A percentile compares a stretch with the other conserved stretches of the same genome.
Evolutionary conservation across 345 rosid genomes (phyloP).

Genomic region (Punica granatum): DNA sequence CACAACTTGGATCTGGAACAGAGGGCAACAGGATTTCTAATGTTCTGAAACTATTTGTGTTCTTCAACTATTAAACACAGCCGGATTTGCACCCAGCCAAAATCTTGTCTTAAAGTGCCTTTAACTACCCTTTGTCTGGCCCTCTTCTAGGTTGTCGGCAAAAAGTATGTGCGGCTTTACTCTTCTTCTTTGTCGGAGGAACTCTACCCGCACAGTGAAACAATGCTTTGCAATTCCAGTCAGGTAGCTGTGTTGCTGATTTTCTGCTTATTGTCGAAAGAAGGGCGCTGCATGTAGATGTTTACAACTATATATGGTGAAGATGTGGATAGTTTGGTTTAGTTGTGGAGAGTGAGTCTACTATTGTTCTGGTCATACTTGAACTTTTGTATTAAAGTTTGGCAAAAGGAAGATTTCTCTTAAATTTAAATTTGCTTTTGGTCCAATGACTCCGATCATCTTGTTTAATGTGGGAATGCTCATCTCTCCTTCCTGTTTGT

Average conservation of each 20-base stretch:
- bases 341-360: not conserved
- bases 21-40: no score
- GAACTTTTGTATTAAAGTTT: not conserved
- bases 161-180: conserved; percentile 84
- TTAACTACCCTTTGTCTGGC: not conserved
- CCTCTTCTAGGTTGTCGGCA: conserved; percentile 67
- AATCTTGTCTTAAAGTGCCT: not conserved
- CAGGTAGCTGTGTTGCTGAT: conserved; percentile 40
- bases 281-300: not conserved
- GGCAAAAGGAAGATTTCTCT: not conserved
- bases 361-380: not conserved
- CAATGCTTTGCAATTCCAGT: conserved; percentile 89
- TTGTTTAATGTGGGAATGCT: not conserved
- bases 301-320: not conserved
- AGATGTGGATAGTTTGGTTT: not conserved
- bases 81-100: not conserved
- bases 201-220: conserved; percentile 73
- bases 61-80: not conserved
- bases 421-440: not conserved
- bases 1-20: not conserved
- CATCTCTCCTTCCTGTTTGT: conserved; percentile 16
- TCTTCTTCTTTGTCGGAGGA: conserved; percentile 60
- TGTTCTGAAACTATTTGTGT: no score
- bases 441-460: not conserved
- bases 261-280: not conserved